Percentiles rank a stretch among this genome's conserved stretches.
Evolutionary conservation across 352 stramenopile genomes (phyloP).

Genomic region (Globisporangium cylindrosporum): DNA sequence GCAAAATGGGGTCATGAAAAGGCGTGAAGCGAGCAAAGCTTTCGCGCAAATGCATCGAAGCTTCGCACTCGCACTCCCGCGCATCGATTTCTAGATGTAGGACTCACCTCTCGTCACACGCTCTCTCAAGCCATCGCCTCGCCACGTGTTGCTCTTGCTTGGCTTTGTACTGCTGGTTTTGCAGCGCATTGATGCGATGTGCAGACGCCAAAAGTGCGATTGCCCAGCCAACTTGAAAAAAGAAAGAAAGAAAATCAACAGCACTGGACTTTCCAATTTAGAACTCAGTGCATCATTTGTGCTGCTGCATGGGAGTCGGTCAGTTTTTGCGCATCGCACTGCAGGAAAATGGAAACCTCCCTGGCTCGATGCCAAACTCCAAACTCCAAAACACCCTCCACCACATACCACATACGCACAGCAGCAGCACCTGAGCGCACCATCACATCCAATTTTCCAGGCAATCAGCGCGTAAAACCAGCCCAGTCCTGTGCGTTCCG

Average conservation of each 20-base stretch:
- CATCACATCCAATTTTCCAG: slow-evolving; percentile 6
- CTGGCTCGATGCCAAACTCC: background rate
- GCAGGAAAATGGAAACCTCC: slow-evolving; percentile 8
- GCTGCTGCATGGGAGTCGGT: background rate
- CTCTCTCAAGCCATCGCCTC: too few relatives aligned
- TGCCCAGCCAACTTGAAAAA: background rate
- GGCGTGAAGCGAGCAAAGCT: background rate
- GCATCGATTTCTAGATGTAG: too few relatives aligned
- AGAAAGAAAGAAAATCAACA: background rate
- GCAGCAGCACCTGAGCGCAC: background rate
- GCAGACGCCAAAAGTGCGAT: background rate
- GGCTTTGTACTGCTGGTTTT: background rate
- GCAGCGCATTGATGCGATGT: background rate
- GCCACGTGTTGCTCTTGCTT: background rate
- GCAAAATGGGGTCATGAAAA: background rate
- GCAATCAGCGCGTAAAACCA: slow-evolving; percentile 2
- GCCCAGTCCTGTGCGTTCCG: background rate
- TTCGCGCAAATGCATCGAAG: slow-evolving; percentile 6
- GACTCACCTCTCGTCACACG: too few relatives aligned
- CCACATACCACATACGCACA: background rate
- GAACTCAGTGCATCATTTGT: background rate
- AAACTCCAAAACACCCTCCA: background rate
- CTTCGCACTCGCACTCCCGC: background rate
- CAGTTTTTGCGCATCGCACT: background rate
- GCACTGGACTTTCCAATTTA: background rate